phyloP scores from a whole-genome alignment of 1,284 basidiomycete species.

The Cyathus pygmaeus region DNA sequence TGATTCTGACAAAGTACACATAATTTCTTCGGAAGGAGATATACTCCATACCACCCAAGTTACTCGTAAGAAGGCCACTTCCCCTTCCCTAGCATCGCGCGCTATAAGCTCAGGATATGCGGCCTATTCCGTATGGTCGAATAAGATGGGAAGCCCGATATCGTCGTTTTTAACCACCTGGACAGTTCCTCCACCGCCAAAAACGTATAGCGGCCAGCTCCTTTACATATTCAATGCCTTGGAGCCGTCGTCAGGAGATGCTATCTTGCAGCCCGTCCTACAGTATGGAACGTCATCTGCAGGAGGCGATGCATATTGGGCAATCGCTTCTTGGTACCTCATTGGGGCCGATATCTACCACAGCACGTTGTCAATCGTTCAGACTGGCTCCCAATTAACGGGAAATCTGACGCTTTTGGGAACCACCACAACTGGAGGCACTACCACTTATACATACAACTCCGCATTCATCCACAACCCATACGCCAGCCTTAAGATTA shows the following conservation, averaged over 20 bases:
- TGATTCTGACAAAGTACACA: conserved; percentile 3
- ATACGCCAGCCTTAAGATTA: conserved; percentile 9
- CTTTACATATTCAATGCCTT: background rate
- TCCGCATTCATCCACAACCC: conserved; percentile 9
- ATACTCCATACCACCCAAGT: conserved; percentile 9
- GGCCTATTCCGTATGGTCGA: conserved; percentile 13
- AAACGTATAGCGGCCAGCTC: background rate
- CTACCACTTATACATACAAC: conserved; percentile 10
- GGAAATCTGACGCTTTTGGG: background rate
- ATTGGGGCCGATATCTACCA: background rate
- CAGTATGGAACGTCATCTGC: background rate
- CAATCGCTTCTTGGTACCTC: background rate
- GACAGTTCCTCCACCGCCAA: background rate
- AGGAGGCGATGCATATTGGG: background rate
- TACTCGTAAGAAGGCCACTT: background rate
- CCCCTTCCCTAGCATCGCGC: conserved; percentile 7
- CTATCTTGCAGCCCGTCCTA: background rate
- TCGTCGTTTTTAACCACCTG: background rate
- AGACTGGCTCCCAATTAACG: background rate
- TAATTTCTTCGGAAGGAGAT: conserved; percentile 7
- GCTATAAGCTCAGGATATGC: conserved; percentile 13
- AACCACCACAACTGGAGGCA: background rate
- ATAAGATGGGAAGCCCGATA: background rate
- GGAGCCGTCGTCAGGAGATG: background rate
- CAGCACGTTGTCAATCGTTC: background rate